Evolutionary conservation across 129 eudicot species (phyloP), one percentile per base, ranked within the genome.

Genomic region (Oenanthe sinensis): DNA sequence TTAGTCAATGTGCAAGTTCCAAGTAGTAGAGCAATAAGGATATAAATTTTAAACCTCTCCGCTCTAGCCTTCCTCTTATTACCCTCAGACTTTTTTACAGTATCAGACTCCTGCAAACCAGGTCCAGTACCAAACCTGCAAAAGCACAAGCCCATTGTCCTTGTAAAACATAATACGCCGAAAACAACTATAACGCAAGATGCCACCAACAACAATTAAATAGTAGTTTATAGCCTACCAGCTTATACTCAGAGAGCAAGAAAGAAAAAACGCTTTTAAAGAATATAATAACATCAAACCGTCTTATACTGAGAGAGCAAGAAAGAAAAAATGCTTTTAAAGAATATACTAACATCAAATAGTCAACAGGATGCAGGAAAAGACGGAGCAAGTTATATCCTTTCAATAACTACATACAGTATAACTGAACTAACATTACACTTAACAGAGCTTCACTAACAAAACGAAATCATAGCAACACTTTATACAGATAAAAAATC

Each of bases 51-150:
- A 39, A 37, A 96, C 99, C 99, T 96, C 86, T 96, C 99, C 40
- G 99, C 99, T 82, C 97, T 89, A 79, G 99, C 97, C 86, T 96
- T 96, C 93, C 91, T 86, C 84, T 96, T 96, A 81, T 76, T 89
- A 77, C 92, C 93, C 86, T 96, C 99, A 0, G 93, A 79, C 78
- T 85, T 77, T 90, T 96, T 96, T 52, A 87, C 82, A 7, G 86
- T 68, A 75, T 89, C 90, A 54, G 91, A 82, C 84, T 88, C 99
- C 49, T 80, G 78, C 60, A 77, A 13, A 16, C 84, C 87, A 71
- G 90, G 33, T 44, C 50, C 75, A 10, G 92, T 86, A 79, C 99
- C 99, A 84, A 96, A 96, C 90, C 99, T 96, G 83, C 79, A 71
- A 46, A 69, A 76, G 75, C 48, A 74, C 62, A 78, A 37, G 49